Conservation (phyloP, 2,329 filamentous ascomycete species). For the Cryphonectria japonica region DNA sequence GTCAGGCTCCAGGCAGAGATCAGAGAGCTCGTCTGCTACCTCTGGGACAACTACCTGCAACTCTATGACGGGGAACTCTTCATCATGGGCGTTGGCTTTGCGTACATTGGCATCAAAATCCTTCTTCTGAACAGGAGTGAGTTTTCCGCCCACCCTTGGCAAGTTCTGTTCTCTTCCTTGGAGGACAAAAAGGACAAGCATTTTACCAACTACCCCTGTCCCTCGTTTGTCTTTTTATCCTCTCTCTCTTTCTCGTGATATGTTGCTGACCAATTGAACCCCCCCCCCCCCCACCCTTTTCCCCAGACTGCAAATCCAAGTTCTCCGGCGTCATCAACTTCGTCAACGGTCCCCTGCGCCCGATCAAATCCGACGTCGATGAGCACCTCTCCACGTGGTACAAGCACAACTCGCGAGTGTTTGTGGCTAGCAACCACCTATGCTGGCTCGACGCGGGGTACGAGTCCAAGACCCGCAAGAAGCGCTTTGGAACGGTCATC, state of each 20-base stretch:
- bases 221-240: not conserved
- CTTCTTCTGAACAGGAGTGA: constrained; percentile 77
- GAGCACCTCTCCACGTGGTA: constrained; percentile 80
- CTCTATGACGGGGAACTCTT: constrained; percentile 76
- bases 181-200: not conserved
- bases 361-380: constrained; percentile 79
- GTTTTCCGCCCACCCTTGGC: constrained; percentile 23
- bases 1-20: constrained; percentile 60
- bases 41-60: constrained; percentile 98
- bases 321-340: constrained; percentile 80
- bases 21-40: constrained; percentile 77
- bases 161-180: too few relatives aligned
- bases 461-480: constrained; percentile 61
- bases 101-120: constrained; percentile 81
- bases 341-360: constrained; percentile 74
- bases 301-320: constrained; percentile 64
- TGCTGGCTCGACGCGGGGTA: constrained; percentile 72
- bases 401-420: constrained; percentile 77
- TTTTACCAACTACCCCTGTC: too few relatives aligned
- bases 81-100: constrained; percentile 86
- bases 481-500: constrained; percentile 62
- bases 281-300: not conserved
- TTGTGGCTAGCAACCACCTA: constrained; percentile 73
- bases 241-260: not conserved
- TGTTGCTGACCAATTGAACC: not conserved